Percentiles rank a stretch among this genome's conserved stretches.
phyloP scores from a whole-genome alignment of 345 rosid genomes.

The Pseudoturritis turrita region DNA sequence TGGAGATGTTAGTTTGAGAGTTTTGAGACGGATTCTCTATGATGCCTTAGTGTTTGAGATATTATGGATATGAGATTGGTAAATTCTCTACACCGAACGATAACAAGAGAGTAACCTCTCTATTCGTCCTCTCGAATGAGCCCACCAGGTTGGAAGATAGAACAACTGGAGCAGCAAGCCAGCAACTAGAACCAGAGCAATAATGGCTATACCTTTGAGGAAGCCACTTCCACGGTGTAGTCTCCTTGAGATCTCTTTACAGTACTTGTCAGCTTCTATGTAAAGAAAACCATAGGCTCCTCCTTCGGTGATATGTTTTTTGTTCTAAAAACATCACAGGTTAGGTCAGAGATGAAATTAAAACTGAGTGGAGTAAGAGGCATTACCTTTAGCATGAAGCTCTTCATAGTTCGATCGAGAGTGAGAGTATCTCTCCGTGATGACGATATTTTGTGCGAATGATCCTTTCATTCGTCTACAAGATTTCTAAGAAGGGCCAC shows the following conservation, averaged over 20 bases:
- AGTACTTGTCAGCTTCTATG: constrained; percentile 40
- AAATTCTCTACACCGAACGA: no score
- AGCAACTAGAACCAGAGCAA: constrained; percentile 22
- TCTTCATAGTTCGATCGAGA: constrained; percentile 36
- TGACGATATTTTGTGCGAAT: constrained; percentile 29
- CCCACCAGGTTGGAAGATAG: no score
- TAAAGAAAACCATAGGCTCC: constrained; percentile 26
- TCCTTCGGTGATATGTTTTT: constrained; percentile 31
- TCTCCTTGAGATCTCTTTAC: constrained; percentile 36
- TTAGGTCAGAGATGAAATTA: not conserved
- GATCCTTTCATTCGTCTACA: constrained; percentile 44
- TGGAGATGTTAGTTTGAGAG: no score
- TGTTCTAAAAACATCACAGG: constrained; percentile 35
- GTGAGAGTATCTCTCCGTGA: constrained; percentile 24
- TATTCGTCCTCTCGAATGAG: no score
- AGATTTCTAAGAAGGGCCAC: constrained; percentile 39
- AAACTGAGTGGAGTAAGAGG: not conserved
- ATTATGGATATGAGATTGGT: no score
- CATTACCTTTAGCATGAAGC: constrained; percentile 48
- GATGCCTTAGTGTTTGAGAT: no score
- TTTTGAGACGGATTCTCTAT: no score
- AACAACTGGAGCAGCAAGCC: no score
- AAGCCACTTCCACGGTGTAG: constrained; percentile 23
- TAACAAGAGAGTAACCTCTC: no score
- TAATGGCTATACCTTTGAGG: constrained; percentile 25